Base-by-base conservation (phyloP, 345 rosid species). In the Moricandia moricandioides region DNA sequence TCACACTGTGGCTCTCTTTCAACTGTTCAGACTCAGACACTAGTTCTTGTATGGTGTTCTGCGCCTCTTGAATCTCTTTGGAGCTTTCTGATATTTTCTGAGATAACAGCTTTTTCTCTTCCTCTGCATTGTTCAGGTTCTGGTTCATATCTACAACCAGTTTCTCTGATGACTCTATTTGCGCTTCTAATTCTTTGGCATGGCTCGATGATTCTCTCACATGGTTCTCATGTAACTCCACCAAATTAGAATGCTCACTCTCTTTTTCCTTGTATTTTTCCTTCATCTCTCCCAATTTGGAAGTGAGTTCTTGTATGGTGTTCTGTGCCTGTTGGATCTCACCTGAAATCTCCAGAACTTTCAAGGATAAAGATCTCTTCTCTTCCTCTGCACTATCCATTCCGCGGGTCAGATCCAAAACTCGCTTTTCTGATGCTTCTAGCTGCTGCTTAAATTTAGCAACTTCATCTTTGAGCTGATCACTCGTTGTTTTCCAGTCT, bases 181-280 rank as follows among this genome's bases (percentile, higher is more conserved):
- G 62, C 6, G 34, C 71, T 73, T 68, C 61, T 67, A 74, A 7
- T 39, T 71, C 74, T 67, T 72, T 77, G 35, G 71, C 75, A 9
- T 17, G 40, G 24, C 39, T 84, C 24, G 85, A 85, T 27, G 89
- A 78, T 54, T 88, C 86, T 62, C 75, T 83, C 73, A 76, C 74
- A 68, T 69, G 87, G 43, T 67, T 79, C 84, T 88, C 86, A 33
- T 86, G 85, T 54, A 70, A 78, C 78, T 83, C 79, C 74, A 45
- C 64, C 55, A 86, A 81, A 61, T 75, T 79, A 51, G 83, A 84
- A 62, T 78, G 68, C 14, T 87, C 93, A 75, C 82, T 84, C 62
- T 88, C 93, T 73, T 80, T 93, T 11, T 78, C 93, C 62, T 79
- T 84, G 69, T 86, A 86, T 66, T 74, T 84, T 55, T 83, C 87